Percentiles rank a stretch among this genome's conserved stretches.
Conservation (phyloP, 179 eudicot genomes). For the Drosera spatulata region DNA sequence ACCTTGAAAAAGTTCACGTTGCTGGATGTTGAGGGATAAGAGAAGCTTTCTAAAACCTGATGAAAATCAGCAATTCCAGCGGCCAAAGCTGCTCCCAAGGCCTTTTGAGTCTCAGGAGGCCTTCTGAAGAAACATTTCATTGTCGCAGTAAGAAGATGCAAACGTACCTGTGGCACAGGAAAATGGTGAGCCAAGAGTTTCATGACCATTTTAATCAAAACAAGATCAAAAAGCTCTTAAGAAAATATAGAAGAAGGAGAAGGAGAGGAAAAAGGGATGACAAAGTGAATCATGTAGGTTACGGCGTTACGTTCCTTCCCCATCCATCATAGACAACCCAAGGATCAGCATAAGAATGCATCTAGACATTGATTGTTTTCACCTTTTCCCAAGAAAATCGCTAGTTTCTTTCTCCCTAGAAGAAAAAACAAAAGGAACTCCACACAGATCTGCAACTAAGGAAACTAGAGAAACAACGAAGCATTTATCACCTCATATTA, state of each 20-base stretch:
- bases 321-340: not conserved
- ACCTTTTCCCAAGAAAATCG: too few relatives aligned
- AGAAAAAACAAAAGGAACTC: too few relatives aligned
- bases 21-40: not conserved
- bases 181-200: conserved; percentile 4
- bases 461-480: too few relatives aligned
- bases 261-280: too few relatives aligned
- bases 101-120: conserved; percentile 94
- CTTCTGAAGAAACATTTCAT: conserved; percentile 97
- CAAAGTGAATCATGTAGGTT: too few relatives aligned
- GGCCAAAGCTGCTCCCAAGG: conserved; percentile 88
- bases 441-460: too few relatives aligned
- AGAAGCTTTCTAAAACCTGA: conserved; percentile 43
- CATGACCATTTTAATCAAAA: not conserved
- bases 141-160: conserved; percentile 90
- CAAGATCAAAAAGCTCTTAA: not conserved
- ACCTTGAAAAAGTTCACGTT: not conserved
- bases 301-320: not conserved
- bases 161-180: conserved; percentile 58
- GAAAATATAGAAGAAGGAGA: not conserved
- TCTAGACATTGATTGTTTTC: too few relatives aligned
- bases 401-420: too few relatives aligned
- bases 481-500: too few relatives aligned
- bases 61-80: conserved; percentile 95
- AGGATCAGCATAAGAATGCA: too few relatives aligned